Evolutionary conservation across 441 rosid species (phyloP).

Genomic region (Gossypium laxum): DNA sequence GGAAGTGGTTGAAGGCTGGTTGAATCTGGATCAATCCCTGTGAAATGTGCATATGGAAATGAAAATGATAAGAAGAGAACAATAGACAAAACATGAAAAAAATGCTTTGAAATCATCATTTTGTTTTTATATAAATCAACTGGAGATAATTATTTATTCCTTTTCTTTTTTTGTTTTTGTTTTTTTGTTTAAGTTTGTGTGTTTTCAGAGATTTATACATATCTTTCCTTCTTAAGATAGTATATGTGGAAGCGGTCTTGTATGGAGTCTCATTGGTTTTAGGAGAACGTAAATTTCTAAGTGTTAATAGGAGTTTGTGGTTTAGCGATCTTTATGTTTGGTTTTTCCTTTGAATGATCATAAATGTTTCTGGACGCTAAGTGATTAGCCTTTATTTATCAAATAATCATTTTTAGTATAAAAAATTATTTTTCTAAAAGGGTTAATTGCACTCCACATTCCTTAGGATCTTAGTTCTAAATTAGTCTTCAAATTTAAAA

Average conservation of each 20-base stretch:
- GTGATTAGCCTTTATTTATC: background rate
- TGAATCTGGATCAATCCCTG: background rate
- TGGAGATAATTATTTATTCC: background rate
- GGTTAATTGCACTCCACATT: too few relatives aligned
- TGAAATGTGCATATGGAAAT: constrained; percentile 11
- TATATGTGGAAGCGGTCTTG: background rate
- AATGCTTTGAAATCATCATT: constrained; percentile 10
- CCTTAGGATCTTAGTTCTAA: too few relatives aligned
- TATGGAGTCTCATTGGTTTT: constrained; percentile 15
- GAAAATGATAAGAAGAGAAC: background rate
- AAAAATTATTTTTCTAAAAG: background rate
- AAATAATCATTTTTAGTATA: background rate
- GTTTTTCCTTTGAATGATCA: background rate
- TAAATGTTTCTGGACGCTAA: background rate
- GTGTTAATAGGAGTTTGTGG: background rate
- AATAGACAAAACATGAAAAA: background rate
- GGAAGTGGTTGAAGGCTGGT: too few relatives aligned
- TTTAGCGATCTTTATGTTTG: constrained; percentile 8
- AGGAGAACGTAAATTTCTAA: constrained; percentile 6
- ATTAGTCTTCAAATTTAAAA: too few relatives aligned
- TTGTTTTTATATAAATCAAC: background rate
- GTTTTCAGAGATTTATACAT: background rate
- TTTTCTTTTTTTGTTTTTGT: background rate
- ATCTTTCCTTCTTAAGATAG: background rate
- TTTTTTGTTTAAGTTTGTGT: background rate